These are phyloP conservation scores for Cyamopsis tetragonoloba DNA, from an alignment of 306 rosid genomes.

Conservation along the genomic window DNA sequence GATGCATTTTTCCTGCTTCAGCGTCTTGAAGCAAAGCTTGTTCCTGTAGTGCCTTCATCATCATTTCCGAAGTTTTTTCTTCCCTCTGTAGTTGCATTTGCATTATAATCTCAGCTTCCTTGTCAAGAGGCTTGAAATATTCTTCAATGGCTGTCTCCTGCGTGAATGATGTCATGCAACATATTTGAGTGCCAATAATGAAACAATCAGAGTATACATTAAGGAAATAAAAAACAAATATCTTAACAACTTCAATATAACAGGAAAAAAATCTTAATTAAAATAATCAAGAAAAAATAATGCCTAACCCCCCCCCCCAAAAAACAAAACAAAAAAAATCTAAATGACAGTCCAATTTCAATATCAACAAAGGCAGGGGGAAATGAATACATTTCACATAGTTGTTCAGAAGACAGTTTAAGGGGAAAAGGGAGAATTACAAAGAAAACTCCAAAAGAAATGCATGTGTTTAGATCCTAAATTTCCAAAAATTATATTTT, in stretches of 20 bases:
- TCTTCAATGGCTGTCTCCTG: slow-evolving; percentile 86
- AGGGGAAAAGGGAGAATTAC: neutral
- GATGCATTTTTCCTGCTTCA: slow-evolving; percentile 39
- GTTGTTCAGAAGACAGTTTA: neutral
- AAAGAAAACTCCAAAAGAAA: neutral
- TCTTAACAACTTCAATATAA: neutral
- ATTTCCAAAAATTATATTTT: slow-evolving; percentile 16
- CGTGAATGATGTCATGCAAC: slow-evolving; percentile 31
- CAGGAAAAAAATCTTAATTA: slow-evolving; percentile 8
- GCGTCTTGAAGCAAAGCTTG: slow-evolving; percentile 55
- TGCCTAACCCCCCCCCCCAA: neutral
- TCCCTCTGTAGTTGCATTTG: slow-evolving; percentile 69
- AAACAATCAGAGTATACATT: neutral
- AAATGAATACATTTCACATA: neutral
- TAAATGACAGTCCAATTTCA: neutral
- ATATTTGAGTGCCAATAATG: slow-evolving; percentile 1
- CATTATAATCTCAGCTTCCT: slow-evolving; percentile 74
- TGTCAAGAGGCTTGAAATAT: slow-evolving; percentile 84
- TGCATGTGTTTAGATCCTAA: neutral
- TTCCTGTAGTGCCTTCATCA: slow-evolving; percentile 64
- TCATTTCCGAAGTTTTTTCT: slow-evolving; percentile 54
- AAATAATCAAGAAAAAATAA: neutral
- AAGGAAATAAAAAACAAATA: slow-evolving; percentile 6
- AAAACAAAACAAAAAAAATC: neutral
- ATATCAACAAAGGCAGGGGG: neutral